Evolutionary conservation across 345 rosid genomes (phyloP), one percentile per base, ranked within the genome.

Genomic region (Pseudoturritis turrita): DNA sequence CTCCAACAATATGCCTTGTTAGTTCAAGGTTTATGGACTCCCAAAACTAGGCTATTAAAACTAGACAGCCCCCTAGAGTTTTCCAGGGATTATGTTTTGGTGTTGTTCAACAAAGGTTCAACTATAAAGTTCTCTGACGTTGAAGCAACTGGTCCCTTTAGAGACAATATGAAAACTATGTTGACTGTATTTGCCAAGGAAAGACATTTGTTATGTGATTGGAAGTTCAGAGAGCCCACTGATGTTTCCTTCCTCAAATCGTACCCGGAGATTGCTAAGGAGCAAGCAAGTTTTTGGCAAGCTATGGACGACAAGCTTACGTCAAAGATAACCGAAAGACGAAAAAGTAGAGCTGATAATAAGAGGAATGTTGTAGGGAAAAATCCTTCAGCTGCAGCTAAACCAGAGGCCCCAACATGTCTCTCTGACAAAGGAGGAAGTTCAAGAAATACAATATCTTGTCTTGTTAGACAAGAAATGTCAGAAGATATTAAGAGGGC

Each of bases 1-100:
- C 89, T 90, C 74, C 83, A 84, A 73, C 53, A 78, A 33, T 35
- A 77, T 79, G 89, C 88, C 8, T 70, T 53, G 35, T 76, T 93
- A 73, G 87, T 93, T 51, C 96, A 90, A 83, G 96, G 98, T 61
- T 84, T 87, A 22, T n/a, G n/a, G n/a, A n/a, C n/a, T n/a, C n/a
- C n/a, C n/a, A n/a, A n/a, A n/a, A n/a, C 80, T 47, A 12, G 36
- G 10, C 54, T 87, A 72, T 51, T 87, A 37, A 61, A 79, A 37
- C 52, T 73, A 62, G 75, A 65, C 23, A 46, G 60, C 11, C 50
- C 65, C 19, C 2, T 53, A 18, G 55, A 63, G 36, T 61, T 72
- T 36, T 75, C 82, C n/a, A 84, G 90, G 73, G 91, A 88, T 72
- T 83, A 74, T 28, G 62, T 83, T 63, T 80, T 86, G 65, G 62